A percentile compares a stretch with the other conserved stretches of the same genome.
Evolutionary conservation across 1,139 yeast species (phyloP).

Genomic region (Candida frijolesensis): DNA sequence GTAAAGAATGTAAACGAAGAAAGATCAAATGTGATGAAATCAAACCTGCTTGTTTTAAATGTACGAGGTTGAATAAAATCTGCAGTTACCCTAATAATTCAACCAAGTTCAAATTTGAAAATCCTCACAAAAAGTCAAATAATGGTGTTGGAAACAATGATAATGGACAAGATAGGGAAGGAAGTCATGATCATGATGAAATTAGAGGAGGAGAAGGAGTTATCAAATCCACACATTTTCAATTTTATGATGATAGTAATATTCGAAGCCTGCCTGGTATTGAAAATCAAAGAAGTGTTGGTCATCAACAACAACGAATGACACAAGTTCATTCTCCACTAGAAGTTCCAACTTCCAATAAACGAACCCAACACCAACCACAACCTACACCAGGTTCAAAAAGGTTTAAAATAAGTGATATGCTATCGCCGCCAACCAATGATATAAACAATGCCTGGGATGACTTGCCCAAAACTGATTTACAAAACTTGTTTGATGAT

Average conservation of each 20-base stretch:
- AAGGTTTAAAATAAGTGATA: slow-evolving; percentile 21
- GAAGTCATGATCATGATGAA: background rate
- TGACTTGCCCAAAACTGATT: slow-evolving; percentile 17
- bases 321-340: background rate
- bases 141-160: background rate
- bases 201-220: background rate
- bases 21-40: slow-evolving; percentile 54
- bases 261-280: background rate
- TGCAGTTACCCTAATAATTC: slow-evolving; percentile 46
- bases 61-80: slow-evolving; percentile 48
- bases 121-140: background rate
- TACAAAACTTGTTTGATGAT: slow-evolving; percentile 44
- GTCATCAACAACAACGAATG: background rate
- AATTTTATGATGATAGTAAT: slow-evolving; percentile 5
- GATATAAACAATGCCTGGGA: slow-evolving; percentile 14
- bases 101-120: slow-evolving; percentile 31
- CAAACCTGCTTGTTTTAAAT: slow-evolving; percentile 38
- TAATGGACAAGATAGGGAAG: background rate
- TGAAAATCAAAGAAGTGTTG: background rate
- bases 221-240: background rate
- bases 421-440: slow-evolving; percentile 22
- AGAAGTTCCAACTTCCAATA: too few species aligned
- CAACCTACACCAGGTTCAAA: slow-evolving; percentile 3
- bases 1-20: slow-evolving; percentile 63
- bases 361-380: background rate